Evolutionary conservation across 1,284 basidiomycete genomes (phyloP), one percentile per base, ranked within the genome.

Genomic region (Trametes pubescens): DNA sequence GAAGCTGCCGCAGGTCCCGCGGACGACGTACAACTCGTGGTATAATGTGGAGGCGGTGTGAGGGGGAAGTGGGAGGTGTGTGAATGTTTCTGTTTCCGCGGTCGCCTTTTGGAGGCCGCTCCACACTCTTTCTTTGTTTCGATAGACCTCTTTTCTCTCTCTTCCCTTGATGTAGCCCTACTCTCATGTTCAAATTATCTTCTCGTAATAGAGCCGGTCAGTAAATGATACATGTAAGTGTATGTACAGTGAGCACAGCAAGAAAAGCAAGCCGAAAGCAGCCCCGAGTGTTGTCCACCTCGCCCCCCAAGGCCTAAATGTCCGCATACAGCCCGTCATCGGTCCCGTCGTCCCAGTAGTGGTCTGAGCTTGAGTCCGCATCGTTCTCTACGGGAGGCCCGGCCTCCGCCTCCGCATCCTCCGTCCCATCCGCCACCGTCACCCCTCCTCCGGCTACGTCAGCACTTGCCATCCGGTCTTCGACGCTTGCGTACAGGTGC

Each of bases 1-100:
- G 35, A 57, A 48, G 14, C 13, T 48, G 47, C 47, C 26, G 47
- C 24, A 48, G 47, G 24, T 14, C 24, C 40, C 40, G 40, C 64
- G 48, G 64, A 68, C 65, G 53, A 65, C 58, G 16, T 65, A 65
- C 46, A 63, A 67, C 51, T 64, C 65, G 35, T 71, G 68, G 68
- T 68, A 65, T 43, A 35, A 56, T 24, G 59, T 65, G 22, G 64
- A 70, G 26, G 57, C 59, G 16, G 26, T 59, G 24, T 64, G 38
- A 48, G n/a, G 18, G 4, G 18, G n/a, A n/a, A n/a, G 51, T 13
- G 35, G 18, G 21, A 38, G 34, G 34, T 18, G 16, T 57, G n/a
- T 22, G 16, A 10, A n/a, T 22, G 16, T 21, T 22, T 53, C 6
- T 22, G 29, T 49, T 3, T 38, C 18, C 51, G n/a, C 21, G 43